These are phyloP conservation scores for Talaromyces sp. DNA, from an alignment of 2,329 filamentous ascomycete species.

Conservation along the genomic window DNA sequence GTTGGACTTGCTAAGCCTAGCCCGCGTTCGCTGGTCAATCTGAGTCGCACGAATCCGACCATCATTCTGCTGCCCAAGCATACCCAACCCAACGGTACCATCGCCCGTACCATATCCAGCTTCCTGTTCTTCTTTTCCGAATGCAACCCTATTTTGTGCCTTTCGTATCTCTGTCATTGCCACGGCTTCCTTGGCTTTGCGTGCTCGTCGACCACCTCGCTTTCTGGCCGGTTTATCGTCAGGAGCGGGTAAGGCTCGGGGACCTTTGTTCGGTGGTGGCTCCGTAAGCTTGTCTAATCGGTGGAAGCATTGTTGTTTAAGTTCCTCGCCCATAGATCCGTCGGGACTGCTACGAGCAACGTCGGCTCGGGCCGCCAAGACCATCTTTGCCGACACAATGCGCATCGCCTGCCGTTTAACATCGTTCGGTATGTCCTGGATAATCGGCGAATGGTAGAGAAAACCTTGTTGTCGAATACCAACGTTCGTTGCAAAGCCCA, in stretches of 20 bases:
- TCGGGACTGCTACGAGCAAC: constrained; percentile 75
- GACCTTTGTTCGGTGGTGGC: constrained; percentile 81
- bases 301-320: constrained; percentile 76
- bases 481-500: constrained; percentile 87
- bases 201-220: constrained; percentile 78
- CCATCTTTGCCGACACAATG: constrained; percentile 87
- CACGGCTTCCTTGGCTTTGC: constrained; percentile 93
- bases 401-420: constrained; percentile 91
- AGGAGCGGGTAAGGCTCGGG: constrained; percentile 79
- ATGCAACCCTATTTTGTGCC: constrained; percentile 91
- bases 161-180: constrained; percentile 97
- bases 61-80: constrained; percentile 85
- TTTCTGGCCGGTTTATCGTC: constrained; percentile 95
- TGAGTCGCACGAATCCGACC: constrained; percentile 84
- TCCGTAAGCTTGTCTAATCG: constrained; percentile 90
- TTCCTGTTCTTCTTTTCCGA: constrained; percentile 92
- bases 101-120: constrained; percentile 85
- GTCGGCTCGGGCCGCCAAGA: constrained; percentile 88
- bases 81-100: constrained; percentile 79
- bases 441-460: constrained; percentile 85
- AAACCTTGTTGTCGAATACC: constrained; percentile 88
- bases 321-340: constrained; percentile 73
- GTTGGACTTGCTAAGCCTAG: constrained; percentile 90
- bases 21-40: constrained; percentile 86
- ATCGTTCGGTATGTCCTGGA: constrained; percentile 76